Evolutionary conservation across 2,329 filamentous ascomycete species (phyloP), one percentile per base, ranked within the genome.

Genomic region (Penicillium sp.): DNA sequence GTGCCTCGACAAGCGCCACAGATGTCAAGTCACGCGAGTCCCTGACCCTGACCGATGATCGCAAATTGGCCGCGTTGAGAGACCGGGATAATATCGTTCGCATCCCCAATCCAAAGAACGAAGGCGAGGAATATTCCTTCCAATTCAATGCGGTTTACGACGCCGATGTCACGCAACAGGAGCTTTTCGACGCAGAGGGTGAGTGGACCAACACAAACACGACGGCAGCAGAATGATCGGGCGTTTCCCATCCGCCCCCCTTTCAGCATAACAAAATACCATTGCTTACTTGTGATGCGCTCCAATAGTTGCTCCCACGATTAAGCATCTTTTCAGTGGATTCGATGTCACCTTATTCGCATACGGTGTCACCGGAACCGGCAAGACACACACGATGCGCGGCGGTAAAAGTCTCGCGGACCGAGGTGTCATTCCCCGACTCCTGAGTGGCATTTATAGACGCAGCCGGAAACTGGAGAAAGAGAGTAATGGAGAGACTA

Each of bases 311-410:
- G 79, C 88, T 36, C 89, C 91, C 1, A 90, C 90, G 43, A 77
- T 96, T 54, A 96, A 95, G 67, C 86, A 93, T 46, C 81, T 97
- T 8, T 96, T 97, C 72, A 70, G 67, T 46, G 93, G 88, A 49
- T 83, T 89, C 64, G 88, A 94, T 70, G 81, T 91, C 37, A 95
- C 89, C 9, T 81, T 95, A 48, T 95, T 96, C 64, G 90, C 90
- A 27, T 95, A 96, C 66, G 90, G 90, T 51, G 88, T 91, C 50
- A 95, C 90, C 0, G 90, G 90, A 40, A 95, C 90, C 0, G 90
- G 90, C 47, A 96, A 96, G 73, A 96, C 90, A 50, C 88, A 95
- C 70, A 96, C 90, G 3, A 95, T 96, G 90, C 84, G 90, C 55
- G 90, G 90, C 56, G 90, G 90, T 35, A 81, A 94, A 69, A 87